These are phyloP conservation scores for Cadophora sp. DNA, from an alignment of 2,329 filamentous ascomycete species.

Conservation along the genomic window DNA sequence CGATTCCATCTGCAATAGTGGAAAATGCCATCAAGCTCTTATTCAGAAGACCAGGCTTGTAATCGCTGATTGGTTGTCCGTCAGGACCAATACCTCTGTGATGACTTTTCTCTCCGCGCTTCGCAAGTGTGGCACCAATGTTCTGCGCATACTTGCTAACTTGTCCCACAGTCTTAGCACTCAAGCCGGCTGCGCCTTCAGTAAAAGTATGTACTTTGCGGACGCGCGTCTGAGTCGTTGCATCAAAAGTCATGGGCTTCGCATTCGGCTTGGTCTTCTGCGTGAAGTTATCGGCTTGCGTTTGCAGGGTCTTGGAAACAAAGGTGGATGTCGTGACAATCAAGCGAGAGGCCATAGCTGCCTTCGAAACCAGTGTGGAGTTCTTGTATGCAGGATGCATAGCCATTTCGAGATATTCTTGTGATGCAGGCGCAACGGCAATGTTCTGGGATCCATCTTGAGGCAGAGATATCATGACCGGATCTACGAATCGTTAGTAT, in stretches of 20 bases:
- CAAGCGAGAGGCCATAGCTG: slow-evolving; percentile 85
- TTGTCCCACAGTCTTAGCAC: slow-evolving; percentile 84
- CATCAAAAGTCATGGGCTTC: slow-evolving; percentile 87
- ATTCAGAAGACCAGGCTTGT: slow-evolving; percentile 93
- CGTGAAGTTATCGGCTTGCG: slow-evolving; percentile 80
- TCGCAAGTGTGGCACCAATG: slow-evolving; percentile 76
- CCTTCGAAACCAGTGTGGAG: slow-evolving; percentile 85
- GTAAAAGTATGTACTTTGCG: slow-evolving; percentile 92
- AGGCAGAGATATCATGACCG: slow-evolving; percentile 80
- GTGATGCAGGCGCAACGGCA: slow-evolving; percentile 70
- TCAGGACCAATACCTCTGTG: slow-evolving; percentile 71
- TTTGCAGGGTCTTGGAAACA: slow-evolving; percentile 78
- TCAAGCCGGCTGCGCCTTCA: slow-evolving; percentile 76
- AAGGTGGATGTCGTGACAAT: slow-evolving; percentile 88
- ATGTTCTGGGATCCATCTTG: slow-evolving; percentile 69
- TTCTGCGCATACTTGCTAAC: slow-evolving; percentile 89
- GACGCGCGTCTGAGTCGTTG: slow-evolving; percentile 82
- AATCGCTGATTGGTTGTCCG: slow-evolving; percentile 64
- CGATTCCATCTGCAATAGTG: slow-evolving; percentile 91
- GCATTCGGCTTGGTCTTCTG: slow-evolving; percentile 77
- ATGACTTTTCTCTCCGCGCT: slow-evolving; percentile 62
- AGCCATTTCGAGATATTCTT: slow-evolving; percentile 77
- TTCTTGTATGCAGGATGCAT: slow-evolving; percentile 92
- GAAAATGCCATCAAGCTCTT: slow-evolving; percentile 97
- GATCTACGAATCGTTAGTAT: slow-evolving; percentile 57